Base-by-base conservation (phyloP, 108 stramenopile species). In the Stephanodiscus minutulus region DNA sequence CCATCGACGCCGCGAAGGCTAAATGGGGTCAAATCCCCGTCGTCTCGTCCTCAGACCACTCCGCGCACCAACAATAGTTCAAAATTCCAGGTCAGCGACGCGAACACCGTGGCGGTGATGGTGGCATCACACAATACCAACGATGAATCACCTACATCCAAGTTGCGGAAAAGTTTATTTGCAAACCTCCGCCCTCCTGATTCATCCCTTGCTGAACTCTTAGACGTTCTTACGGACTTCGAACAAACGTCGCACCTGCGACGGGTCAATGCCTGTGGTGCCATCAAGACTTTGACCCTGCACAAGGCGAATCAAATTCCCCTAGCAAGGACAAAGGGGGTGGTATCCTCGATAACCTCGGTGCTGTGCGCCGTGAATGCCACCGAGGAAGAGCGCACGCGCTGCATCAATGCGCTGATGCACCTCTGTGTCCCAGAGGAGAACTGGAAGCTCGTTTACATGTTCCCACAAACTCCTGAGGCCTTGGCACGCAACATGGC, bases 371-470 rank as follows among this genome's bases (percentile, higher is more conserved):
- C 66, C 25, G 79, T 76, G 35, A 70, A 66, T 22, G 74, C 79
- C 22, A 65, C 46, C 18, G 74, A 76, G 27, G 79, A 81, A 62
- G 79, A 81, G 59, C 68, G 79, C 10, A 76, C 70, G 3, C 74
- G 79, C 6, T 76, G 79, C 47, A 81, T 75, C 70, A 76, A 76
- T 66, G 74, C 79, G 21, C 41, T 81, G 7, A 81, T 81, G 79
- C 74, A 81, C 33, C 70, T 81, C 2, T 76, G 68, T 31, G 70
- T 81, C 18, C 74, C 79, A 20, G 74, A 81, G 52, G 69, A 81
- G 63, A 81, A 81, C 66, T 75, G 74, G 70, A 70, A 66, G 18
- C 58, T 65, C 8, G 54, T 81, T 5, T 81, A 71, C 44, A 36
- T 76, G 6, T 75, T 76, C 36, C 74, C 74, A 7, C 64, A 75